Conservation (phyloP, 495 filamentous ascomycete species). For the Trichoderma erinaceum region DNA sequence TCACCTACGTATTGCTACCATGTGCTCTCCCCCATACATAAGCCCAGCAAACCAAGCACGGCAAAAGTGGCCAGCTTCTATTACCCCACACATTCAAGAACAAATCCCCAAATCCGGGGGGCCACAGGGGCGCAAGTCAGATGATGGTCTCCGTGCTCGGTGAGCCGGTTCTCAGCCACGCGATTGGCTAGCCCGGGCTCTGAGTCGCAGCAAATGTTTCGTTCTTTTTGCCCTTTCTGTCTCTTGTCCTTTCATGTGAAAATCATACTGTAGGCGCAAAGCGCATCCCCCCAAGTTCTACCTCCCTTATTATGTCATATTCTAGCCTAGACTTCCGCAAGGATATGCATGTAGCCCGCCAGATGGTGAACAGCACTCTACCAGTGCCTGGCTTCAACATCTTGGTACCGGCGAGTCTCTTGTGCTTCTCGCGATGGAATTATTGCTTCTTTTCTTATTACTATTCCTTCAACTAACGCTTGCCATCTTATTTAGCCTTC, state of each 20-base stretch:
- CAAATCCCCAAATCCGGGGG: not conserved
- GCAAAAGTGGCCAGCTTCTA: constrained; percentile 17
- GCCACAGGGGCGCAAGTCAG: constrained; percentile 21
- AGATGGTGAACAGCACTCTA: too few relatives aligned
- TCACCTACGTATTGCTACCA: not conserved
- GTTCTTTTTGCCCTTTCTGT: not conserved
- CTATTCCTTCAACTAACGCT: not conserved
- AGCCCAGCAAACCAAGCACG: not conserved
- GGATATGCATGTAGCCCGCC: not conserved
- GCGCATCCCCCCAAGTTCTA: too few relatives aligned
- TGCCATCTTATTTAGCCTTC: not conserved
- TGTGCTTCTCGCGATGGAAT: not conserved
- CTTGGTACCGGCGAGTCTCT: too few relatives aligned
- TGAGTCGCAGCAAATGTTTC: not conserved
- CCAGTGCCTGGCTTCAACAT: too few relatives aligned
- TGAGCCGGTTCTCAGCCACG: not conserved
- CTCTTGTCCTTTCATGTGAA: not conserved
- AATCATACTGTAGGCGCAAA: not conserved
- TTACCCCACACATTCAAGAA: constrained; percentile 20
- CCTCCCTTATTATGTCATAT: not conserved
- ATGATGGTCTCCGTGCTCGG: constrained; percentile 19
- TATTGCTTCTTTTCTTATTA: not conserved
- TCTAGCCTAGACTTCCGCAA: not conserved
- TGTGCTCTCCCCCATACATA: not conserved
- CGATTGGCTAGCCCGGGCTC: not conserved